Evolutionary conservation across 805 yeast genomes (phyloP), one percentile per base, ranked within the genome.

Genomic region (Hyphopichia homilentoma): DNA sequence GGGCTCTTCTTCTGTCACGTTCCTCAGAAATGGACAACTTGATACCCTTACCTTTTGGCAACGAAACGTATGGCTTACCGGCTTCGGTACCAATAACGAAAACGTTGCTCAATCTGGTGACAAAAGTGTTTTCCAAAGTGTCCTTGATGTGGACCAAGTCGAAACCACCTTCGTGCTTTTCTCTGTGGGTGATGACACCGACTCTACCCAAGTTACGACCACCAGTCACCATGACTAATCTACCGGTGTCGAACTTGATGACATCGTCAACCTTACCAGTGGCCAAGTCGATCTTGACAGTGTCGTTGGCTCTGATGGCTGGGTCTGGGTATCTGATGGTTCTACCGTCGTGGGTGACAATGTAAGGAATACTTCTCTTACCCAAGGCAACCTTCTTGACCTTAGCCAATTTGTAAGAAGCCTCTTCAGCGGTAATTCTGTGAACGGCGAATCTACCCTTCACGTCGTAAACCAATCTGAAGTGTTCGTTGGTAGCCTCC

Each of bases 321-420:
- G 98, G 98, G 68, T 90, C 97, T 71, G 97, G 97, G 86, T 89
- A 90, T 75, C 97, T 89, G 78, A 90, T 75, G 66, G 98, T 90
- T 82, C 98, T 89, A 74, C 98, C 97, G 67, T 90, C 98, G 82
- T 90, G 98, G 65, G 98, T 90, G 55, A 90, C 97, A 64, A 85
- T 83, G 84, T 86, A 90, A 65, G 98, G 98, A 60, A 90, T 79
- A 66, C 96, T 96, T 77, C 81, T 87, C 84, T 90, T 93, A 73
- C 98, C 97, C 67, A 89, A 79, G 77, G 87, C 95, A 51, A 90
- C 96, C 72, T 84, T 87, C 84, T 87, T 93, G 59, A 90, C 97
- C 79, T 89, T 90, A 65, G 86, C 97, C 66, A 90, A 84, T 77
- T 90, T 90, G 93, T 93, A 90, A 54, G 89, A 69, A 60, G 96